Percentiles rank a stretch among this genome's conserved stretches.
Conservation (phyloP, 176 grass and related monocot species). For the Triticum timopheevii region DNA sequence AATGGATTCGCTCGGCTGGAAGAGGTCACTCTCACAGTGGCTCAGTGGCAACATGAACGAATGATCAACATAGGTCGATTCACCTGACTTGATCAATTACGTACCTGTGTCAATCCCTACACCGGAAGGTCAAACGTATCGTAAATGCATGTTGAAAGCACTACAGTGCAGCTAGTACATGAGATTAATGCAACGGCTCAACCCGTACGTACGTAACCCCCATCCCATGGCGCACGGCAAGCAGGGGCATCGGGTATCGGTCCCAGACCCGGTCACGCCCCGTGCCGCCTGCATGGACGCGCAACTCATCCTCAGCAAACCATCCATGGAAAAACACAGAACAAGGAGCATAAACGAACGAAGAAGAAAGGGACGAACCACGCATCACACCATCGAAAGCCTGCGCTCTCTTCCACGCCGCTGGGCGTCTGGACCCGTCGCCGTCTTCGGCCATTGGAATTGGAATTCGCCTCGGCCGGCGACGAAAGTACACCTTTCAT, state of each 20-base stretch:
- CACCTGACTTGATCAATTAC: not conserved
- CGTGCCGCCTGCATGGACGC: not conserved
- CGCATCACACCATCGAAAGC: no score
- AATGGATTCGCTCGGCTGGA: constrained; percentile 2
- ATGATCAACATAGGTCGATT: not conserved
- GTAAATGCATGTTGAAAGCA: not conserved
- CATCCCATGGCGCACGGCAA: no score
- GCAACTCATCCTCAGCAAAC: not conserved
- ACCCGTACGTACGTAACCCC: not conserved
- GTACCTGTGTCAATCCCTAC: no score
- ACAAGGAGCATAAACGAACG: not conserved
- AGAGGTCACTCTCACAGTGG: not conserved
- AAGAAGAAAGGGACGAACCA: not conserved
- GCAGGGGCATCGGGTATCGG: not conserved
- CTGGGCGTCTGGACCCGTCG: no score
- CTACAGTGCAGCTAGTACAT: no score
- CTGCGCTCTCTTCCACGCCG: no score
- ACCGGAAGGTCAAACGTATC: not conserved
- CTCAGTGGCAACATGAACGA: not conserved
- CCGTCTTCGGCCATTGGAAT: no score
- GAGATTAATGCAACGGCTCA: not conserved
- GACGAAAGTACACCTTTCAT: no score
- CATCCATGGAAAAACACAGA: no score
- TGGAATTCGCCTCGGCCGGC: no score
- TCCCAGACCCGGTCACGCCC: not conserved